These are phyloP conservation scores for Moniliophthora roreri DNA, from an alignment of 1,284 basidiomycete genomes.

Conservation along the genomic window DNA sequence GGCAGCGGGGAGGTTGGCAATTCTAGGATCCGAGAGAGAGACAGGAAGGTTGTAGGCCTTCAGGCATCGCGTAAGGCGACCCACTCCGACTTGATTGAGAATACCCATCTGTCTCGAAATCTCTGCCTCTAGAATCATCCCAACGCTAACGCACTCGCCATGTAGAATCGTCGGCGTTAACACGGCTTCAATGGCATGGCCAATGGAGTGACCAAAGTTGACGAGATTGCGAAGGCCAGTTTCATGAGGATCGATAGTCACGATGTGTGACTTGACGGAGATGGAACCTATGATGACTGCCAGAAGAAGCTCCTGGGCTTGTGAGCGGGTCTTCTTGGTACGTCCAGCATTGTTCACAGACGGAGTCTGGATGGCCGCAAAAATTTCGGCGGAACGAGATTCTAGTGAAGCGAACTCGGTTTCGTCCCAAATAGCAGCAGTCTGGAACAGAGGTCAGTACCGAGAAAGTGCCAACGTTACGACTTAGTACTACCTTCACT, in stretches of 20 bases:
- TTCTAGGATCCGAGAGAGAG: conserved; percentile 73
- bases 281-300: conserved; percentile 86
- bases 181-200: conserved; percentile 94
- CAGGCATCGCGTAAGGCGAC: conserved; percentile 80
- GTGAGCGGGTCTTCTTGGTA: conserved; percentile 65
- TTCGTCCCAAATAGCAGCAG: conserved; percentile 95
- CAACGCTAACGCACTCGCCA: conserved; percentile 90
- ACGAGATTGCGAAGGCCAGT: conserved; percentile 94
- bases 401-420: conserved; percentile 85
- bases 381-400: conserved; percentile 80
- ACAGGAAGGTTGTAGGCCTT: conserved; percentile 88
- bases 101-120: conserved; percentile 86
- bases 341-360: conserved; percentile 63
- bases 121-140: conserved; percentile 94
- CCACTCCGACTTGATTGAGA: conserved; percentile 86
- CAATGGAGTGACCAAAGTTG: conserved; percentile 96
- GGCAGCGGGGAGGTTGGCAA: conserved; percentile 70
- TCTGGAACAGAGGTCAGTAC: conserved; percentile 47
- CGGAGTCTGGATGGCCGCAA: conserved; percentile 80
- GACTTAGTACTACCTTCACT: conserved; percentile 68
- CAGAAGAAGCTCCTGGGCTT: conserved; percentile 77
- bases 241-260: conserved; percentile 93
- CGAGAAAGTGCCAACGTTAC: not conserved
- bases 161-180: conserved; percentile 90
- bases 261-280: conserved; percentile 92